Percentiles rank a stretch among this genome's conserved stretches.
phyloP scores from a whole-genome alignment of 345 rosid species.

The Eucalyptus cladocalyx region DNA sequence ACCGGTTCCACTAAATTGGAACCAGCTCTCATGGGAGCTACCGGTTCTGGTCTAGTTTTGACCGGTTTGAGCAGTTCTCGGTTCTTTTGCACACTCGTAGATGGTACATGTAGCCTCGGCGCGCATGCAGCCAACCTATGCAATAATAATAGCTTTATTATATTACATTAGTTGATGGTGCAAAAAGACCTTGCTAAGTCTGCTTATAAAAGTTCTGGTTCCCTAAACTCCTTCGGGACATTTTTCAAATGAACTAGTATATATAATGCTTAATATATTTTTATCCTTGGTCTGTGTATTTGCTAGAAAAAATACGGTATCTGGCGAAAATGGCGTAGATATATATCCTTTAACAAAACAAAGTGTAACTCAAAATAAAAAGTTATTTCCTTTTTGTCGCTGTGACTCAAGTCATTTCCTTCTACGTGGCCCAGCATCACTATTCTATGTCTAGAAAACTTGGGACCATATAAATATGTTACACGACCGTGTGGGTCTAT shows the following conservation, averaged over 20 bases:
- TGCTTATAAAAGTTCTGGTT: neutral
- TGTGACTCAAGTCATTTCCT: neutral
- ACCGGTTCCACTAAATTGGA: too few relatives aligned
- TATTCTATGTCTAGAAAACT: neutral
- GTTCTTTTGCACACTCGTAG: too few relatives aligned
- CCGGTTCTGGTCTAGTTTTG: too few relatives aligned
- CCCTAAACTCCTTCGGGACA: neutral
- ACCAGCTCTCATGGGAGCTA: too few relatives aligned
- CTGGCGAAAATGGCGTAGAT: neutral
- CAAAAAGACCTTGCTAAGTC: neutral
- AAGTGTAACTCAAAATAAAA: neutral
- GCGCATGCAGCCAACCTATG: neutral
- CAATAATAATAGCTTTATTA: neutral
- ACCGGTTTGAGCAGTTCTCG: accelerated
- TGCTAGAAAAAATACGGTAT: neutral
- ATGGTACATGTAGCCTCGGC: accelerated
- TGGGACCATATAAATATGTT: neutral
- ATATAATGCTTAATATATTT: neutral
- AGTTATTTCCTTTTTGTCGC: neutral
- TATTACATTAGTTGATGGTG: neutral
- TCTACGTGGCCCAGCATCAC: neutral
- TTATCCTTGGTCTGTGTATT: neutral
- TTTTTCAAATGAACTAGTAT: neutral
- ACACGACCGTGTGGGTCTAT: neutral
- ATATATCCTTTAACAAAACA: neutral